These are phyloP conservation scores for Catenaria anguillulae DNA, from an alignment of 371 early-diverging fungal genomes.

Conservation along the genomic window DNA sequence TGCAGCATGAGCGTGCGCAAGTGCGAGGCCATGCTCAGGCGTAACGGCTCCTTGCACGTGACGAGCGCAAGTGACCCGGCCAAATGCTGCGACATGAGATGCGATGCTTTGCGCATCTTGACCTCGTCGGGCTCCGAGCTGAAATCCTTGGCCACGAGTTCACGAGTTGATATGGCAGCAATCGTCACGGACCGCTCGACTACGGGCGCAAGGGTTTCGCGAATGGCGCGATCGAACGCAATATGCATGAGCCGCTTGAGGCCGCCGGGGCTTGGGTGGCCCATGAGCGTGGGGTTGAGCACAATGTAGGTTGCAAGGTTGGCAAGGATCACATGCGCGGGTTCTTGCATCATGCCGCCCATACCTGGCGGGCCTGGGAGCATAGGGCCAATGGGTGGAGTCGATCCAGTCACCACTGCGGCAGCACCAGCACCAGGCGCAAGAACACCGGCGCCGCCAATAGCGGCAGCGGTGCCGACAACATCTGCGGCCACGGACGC, in stretches of 20 bases:
- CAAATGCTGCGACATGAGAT: slow-evolving; percentile 78
- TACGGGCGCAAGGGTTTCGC: slow-evolving; percentile 72
- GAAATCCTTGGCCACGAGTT: slow-evolving; percentile 85
- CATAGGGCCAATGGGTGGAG: too few relatives aligned
- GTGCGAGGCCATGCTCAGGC: slow-evolving; percentile 63
- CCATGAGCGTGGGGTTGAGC: slow-evolving; percentile 43
- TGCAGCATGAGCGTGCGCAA: slow-evolving; percentile 60
- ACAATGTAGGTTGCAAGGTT: slow-evolving; percentile 49
- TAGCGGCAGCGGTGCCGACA: not conserved
- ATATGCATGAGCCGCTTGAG: slow-evolving; percentile 67
- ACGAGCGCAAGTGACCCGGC: slow-evolving; percentile 73
- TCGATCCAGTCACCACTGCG: too few relatives aligned
- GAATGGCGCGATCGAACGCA: slow-evolving; percentile 75
- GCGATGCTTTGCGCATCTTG: slow-evolving; percentile 79
- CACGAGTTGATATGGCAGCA: slow-evolving; percentile 76
- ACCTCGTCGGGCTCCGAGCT: slow-evolving; percentile 82
- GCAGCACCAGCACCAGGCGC: too few relatives aligned
- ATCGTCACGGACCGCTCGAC: slow-evolving; percentile 85
- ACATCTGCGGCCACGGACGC: not conserved
- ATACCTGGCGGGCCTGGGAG: too few relatives aligned
- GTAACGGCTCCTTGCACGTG: slow-evolving; percentile 84
- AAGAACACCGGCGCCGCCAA: not conserved
- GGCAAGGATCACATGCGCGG: slow-evolving; percentile 25
- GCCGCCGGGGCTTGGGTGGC: slow-evolving; percentile 62
- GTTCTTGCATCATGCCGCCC: too few relatives aligned